Evolutionary conservation across 2,329 filamentous ascomycete species (phyloP).

Genomic region (Colletotrichum brevisporum): DNA sequence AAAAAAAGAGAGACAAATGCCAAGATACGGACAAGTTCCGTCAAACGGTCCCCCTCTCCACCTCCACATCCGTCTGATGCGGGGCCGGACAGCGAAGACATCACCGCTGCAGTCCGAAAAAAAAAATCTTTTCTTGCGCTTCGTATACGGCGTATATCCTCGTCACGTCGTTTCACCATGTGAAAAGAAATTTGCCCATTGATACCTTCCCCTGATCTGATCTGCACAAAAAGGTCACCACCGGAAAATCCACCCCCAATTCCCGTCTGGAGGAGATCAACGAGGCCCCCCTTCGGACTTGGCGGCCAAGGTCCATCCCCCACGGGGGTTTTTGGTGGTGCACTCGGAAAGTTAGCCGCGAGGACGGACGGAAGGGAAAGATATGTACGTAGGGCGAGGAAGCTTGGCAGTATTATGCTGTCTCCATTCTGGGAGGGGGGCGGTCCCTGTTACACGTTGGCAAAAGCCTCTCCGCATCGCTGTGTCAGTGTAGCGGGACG

Average conservation of each 20-base stretch:
- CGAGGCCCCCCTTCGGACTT: not conserved
- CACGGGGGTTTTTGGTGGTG: conserved; percentile 4
- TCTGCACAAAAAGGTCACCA: too few species aligned
- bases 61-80: not conserved
- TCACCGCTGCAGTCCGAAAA: not conserved
- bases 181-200: not conserved
- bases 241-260: not conserved
- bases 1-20: not conserved
- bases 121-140: not conserved
- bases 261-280: not conserved
- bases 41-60: not conserved
- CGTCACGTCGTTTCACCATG: too few species aligned
- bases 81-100: not conserved
- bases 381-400: not conserved
- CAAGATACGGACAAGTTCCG: conserved; percentile 3
- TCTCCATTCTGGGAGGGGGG: too few species aligned
- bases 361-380: not conserved
- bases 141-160: not conserved
- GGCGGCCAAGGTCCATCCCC: not conserved
- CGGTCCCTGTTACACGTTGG: not conserved
- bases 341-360: not conserved
- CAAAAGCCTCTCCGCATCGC: not conserved
- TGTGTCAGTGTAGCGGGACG: not conserved
- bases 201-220: too few species aligned
- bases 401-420: too few species aligned